Evolutionary conservation across 2,329 filamentous ascomycete species (phyloP).

Genomic region (Colletotrichum sp.): DNA sequence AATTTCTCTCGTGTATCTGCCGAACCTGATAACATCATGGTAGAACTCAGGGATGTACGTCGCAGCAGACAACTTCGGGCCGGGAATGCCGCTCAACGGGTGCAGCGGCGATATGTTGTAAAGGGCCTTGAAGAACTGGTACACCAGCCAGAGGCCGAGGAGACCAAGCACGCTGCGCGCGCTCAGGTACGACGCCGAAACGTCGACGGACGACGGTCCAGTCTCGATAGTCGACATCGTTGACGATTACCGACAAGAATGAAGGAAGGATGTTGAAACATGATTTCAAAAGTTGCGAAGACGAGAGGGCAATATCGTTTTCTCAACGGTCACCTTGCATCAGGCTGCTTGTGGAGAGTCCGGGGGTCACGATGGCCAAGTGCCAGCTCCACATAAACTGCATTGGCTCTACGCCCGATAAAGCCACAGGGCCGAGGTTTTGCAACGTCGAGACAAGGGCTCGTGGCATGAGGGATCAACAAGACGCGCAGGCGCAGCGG

Average conservation of each 20-base stretch:
- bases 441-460: not conserved
- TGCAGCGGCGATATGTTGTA: constrained; percentile 45
- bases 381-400: not conserved
- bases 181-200: not conserved
- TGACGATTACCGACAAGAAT: not conserved
- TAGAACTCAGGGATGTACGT: constrained; percentile 42
- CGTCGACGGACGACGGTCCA: not conserved
- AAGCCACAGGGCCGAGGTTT: constrained; percentile 11
- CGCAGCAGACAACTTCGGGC: constrained; percentile 38
- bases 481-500: not conserved
- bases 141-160: constrained; percentile 30
- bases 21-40: constrained; percentile 38
- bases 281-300: not conserved
- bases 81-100: constrained; percentile 40
- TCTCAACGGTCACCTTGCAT: not conserved
- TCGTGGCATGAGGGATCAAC: not conserved
- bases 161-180: constrained; percentile 18
- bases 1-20: constrained; percentile 38
- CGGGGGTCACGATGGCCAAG: not conserved
- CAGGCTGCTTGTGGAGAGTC: constrained; percentile 1
- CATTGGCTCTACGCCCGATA: constrained; percentile 10
- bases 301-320: constrained; percentile 1
- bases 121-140: constrained; percentile 28
- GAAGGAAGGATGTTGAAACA: not conserved
- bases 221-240: constrained; percentile 7